Evolutionary conservation across 1,284 basidiomycete species (phyloP).

Genomic region (Hemileia vastatrix): DNA sequence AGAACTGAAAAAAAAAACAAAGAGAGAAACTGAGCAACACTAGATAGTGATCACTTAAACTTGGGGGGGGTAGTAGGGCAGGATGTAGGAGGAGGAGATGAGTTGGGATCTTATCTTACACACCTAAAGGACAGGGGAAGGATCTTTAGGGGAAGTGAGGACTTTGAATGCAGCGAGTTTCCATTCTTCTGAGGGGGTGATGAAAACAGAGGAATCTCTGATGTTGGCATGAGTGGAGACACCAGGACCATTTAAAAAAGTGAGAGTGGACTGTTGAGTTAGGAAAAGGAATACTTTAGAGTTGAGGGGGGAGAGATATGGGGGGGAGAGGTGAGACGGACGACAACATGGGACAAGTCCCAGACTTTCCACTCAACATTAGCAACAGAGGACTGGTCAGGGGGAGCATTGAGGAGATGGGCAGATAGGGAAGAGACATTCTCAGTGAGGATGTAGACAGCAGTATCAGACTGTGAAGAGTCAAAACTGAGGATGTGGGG

Average conservation of each 20-base stretch:
- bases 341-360: conserved; percentile 86
- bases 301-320: conserved; percentile 24
- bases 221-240: conserved; percentile 70
- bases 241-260: conserved; percentile 80
- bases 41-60: too few species aligned
- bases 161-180: conserved; percentile 88
- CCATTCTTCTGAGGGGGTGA: conserved; percentile 90
- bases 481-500: conserved; percentile 94
- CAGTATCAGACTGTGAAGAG: conserved; percentile 74
- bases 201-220: conserved; percentile 67
- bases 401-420: conserved; percentile 50
- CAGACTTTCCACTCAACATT: conserved; percentile 81
- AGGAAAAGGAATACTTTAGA: too few species aligned
- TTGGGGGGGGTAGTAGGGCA: too few species aligned
- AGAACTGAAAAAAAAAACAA: too few species aligned
- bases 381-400: conserved; percentile 23
- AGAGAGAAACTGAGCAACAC: too few species aligned
- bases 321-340: conserved; percentile 47
- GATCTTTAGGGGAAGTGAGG: conserved; percentile 68
- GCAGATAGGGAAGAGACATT: conserved; percentile 69
- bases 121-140: conserved; percentile 67
- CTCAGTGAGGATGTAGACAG: conserved; percentile 89
- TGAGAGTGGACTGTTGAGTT: conserved; percentile 78
- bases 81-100: too few species aligned
- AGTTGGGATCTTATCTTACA: too few species aligned